A percentile compares a stretch with the other conserved stretches of the same genome.
Conservation (phyloP, 2,329 filamentous ascomycete species). For the Pseudogymnoascus sp. region DNA sequence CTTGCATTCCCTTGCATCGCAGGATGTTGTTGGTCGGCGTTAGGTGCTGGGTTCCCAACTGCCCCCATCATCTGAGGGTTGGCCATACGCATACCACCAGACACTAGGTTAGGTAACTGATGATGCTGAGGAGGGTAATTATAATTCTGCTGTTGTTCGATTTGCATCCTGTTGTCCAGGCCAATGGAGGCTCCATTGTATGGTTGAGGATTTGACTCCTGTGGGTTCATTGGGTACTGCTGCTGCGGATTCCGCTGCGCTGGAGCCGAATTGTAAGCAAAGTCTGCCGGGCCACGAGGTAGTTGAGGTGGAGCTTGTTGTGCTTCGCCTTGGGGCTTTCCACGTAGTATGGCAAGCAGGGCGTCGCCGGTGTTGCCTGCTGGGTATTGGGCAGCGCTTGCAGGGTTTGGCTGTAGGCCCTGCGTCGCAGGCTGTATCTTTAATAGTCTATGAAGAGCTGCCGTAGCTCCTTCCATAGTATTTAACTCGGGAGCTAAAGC, state of each 20-base stretch:
- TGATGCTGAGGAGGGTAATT: slow-evolving; percentile 1
- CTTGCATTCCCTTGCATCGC: background rate
- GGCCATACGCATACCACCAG: slow-evolving; percentile 3
- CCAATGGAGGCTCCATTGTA: background rate
- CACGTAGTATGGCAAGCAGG: slow-evolving; percentile 45
- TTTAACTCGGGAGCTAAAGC: slow-evolving; percentile 25
- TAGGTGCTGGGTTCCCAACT: background rate
- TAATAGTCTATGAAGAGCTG: slow-evolving; percentile 42
- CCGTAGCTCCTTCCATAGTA: slow-evolving; percentile 42
- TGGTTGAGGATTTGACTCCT: background rate
- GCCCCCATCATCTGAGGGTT: background rate
- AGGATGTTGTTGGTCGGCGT: background rate
- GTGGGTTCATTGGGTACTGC: background rate
- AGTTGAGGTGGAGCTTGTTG: slow-evolving; percentile 12
- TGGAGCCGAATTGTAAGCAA: background rate
- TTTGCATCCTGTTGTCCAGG: slow-evolving; percentile 1
- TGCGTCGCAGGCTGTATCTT: slow-evolving; percentile 47
- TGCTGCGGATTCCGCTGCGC: background rate
- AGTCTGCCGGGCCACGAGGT: background rate
- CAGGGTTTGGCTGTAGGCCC: slow-evolving; percentile 32
- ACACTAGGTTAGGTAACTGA: background rate
- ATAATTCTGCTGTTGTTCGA: background rate
- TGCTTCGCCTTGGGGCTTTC: slow-evolving; percentile 16
- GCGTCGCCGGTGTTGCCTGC: slow-evolving; percentile 33
- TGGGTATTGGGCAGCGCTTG: slow-evolving; percentile 12